Percentiles rank a stretch among this genome's conserved stretches.
Conservation (phyloP, 2,329 filamentous ascomycete genomes). For the Fusarium newnesense region DNA sequence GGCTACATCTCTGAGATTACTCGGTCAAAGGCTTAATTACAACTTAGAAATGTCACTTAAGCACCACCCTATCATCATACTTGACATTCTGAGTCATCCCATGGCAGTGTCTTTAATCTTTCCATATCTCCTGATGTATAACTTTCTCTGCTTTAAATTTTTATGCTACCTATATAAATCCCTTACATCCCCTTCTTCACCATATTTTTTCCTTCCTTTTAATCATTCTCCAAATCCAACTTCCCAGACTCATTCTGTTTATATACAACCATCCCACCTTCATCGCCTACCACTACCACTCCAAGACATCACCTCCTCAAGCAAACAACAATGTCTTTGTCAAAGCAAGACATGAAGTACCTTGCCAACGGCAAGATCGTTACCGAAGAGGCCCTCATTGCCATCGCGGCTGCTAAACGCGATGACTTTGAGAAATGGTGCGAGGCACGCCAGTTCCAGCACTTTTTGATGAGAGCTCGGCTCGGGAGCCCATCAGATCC, state of each 20-base stretch:
- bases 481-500: background rate
- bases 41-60: rapidly evolving
- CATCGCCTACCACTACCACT: background rate
- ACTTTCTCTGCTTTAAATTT: background rate
- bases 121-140: no score
- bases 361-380: background rate
- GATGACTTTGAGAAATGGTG: background rate
- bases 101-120: rapidly evolving
- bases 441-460: background rate
- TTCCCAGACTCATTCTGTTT: background rate
- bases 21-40: rapidly evolving
- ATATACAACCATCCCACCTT: background rate
- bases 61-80: background rate
- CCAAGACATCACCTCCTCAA: background rate
- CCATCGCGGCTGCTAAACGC: background rate
- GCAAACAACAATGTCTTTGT: background rate
- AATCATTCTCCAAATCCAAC: background rate
- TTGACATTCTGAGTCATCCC: background rate
- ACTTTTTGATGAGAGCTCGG: background rate
- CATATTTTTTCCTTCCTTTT: rapidly evolving
- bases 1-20: no score
- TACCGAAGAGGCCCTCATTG: background rate
- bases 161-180: background rate
- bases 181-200: rapidly evolving
- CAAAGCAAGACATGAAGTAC: background rate